phyloP scores from a whole-genome alignment of 2,329 filamentous ascomycete species.

The Teratosphaeria gauchensis region DNA sequence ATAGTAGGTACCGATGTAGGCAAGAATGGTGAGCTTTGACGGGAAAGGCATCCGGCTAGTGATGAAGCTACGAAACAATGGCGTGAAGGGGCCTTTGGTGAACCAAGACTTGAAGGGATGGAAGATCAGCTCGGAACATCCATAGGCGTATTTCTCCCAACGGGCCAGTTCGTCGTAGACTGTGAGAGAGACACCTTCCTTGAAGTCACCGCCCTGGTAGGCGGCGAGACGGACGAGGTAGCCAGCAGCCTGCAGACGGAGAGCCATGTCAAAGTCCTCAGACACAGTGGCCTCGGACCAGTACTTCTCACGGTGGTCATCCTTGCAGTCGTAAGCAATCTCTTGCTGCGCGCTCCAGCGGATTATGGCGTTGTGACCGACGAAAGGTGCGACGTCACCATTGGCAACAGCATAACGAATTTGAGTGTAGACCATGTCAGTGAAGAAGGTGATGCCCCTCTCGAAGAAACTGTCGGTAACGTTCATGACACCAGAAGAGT shows the following conservation, averaged over 20 bases:
- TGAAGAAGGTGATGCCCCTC: slow-evolving; percentile 35
- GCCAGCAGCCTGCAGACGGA: slow-evolving; percentile 61
- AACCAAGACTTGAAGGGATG: slow-evolving; percentile 66
- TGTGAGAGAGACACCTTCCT: slow-evolving; percentile 74
- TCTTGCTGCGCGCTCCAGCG: slow-evolving; percentile 68
- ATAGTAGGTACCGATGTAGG: slow-evolving; percentile 73
- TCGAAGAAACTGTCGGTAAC: slow-evolving; percentile 58
- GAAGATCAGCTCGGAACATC: slow-evolving; percentile 74
- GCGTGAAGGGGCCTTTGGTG: slow-evolving; percentile 65
- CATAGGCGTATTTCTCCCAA: slow-evolving; percentile 82
- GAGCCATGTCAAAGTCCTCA: slow-evolving; percentile 74
- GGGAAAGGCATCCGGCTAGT: slow-evolving; percentile 64
- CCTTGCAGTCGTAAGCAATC: slow-evolving; percentile 59
- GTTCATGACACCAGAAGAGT: slow-evolving; percentile 69
- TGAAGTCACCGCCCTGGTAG: slow-evolving; percentile 68
- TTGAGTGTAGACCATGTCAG: slow-evolving; percentile 63
- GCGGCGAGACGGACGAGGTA: slow-evolving; percentile 65
- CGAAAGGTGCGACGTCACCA: slow-evolving; percentile 68
- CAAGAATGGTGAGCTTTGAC: slow-evolving; percentile 65
- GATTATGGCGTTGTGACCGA: slow-evolving; percentile 70
- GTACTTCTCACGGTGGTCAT: slow-evolving; percentile 62
- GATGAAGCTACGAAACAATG: slow-evolving; percentile 65
- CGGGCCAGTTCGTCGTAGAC: slow-evolving; percentile 76
- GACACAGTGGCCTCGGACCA: slow-evolving; percentile 75
- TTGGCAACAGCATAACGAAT: slow-evolving; percentile 70